Percentiles rank a stretch among this genome's conserved stretches.
Evolutionary conservation across 257 asterid species (phyloP).

Genomic region (Solanum clarkiae): DNA sequence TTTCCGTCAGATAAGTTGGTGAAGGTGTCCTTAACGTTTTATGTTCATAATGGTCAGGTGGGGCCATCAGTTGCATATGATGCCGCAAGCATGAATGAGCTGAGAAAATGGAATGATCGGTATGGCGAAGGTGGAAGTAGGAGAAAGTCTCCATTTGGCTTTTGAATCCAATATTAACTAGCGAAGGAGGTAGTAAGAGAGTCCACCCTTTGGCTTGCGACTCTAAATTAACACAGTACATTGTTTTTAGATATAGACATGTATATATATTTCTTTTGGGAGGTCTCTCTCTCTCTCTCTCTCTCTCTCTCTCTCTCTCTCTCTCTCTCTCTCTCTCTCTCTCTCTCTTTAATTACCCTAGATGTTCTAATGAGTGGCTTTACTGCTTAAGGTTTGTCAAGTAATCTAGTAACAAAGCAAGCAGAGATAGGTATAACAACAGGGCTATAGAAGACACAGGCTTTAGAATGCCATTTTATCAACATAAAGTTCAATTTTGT

Average conservation of each 20-base stretch:
- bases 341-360: not conserved
- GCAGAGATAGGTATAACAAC: not conserved
- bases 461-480: not conserved
- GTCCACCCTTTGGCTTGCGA: not conserved
- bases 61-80: constrained; percentile 97
- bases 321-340: too few relatives aligned
- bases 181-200: not conserved
- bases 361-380: not conserved
- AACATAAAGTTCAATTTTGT: not conserved
- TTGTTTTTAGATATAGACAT: not conserved
- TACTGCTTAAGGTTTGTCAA: not conserved
- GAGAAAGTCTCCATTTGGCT: constrained; percentile 81
- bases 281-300: not conserved
- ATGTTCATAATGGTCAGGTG: constrained; percentile 36
- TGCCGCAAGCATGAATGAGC: constrained; percentile 87
- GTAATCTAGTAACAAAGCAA: not conserved
- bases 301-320: too few relatives aligned
- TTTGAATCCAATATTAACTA: constrained; percentile 19
- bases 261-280: not conserved
- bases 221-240: not conserved
- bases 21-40: not conserved
- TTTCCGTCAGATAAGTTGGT: not conserved
- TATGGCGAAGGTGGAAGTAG: constrained; percentile 99
- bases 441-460: not conserved
- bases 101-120: constrained; percentile 95